Base-by-base conservation (phyloP, 495 filamentous ascomycete species). In the Darksidea phi region DNA sequence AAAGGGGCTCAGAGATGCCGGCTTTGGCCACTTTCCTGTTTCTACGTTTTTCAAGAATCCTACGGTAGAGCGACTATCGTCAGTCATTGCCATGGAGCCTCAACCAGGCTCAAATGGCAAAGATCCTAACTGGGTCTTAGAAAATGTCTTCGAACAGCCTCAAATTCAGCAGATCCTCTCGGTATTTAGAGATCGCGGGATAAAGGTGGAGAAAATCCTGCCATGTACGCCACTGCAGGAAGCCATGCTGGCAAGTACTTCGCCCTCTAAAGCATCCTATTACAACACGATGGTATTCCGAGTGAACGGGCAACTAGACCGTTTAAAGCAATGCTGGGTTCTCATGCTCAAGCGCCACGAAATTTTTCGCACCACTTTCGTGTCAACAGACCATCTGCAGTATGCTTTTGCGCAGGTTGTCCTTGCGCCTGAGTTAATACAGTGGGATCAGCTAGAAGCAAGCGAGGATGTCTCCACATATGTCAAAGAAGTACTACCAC, bases 191-290 rank as follows among this genome's bases (percentile, higher is more conserved):
- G 24, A 67, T 1, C 41, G 63, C 6, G 76, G 76, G 2, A 67
- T 69, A 13, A 51, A 57, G 0, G 75, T 88, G 6, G 64, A 81
- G 43, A 72, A 70, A 23, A 77, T 94, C 24, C 73, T 90, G 13
- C 89, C 90, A 21, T 94, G 90, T 65, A 92, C 89, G 2, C 87
- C 89, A 1, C 71, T 95, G 1, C 90, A 95, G 66, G 86, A 91
- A 72, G 86, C 84, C 8, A 94, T 93, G 88, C 76, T 95, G 7
- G 82, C 80, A 13, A 75, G 78, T n/a, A 76, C 78, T 6, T 45
- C 4, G 41, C 41, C 73, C n/a, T 43, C 48, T 1, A 24, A 61
- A 18, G 38, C 54, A 34, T 28, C 79, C 8, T 87, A 87, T 61
- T 80, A 73, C 63, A 88, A 87, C 59, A 76, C 78, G 36, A 76